Evolutionary conservation across 2,329 filamentous ascomycete species (phyloP), one percentile per base, ranked within the genome.

Genomic region (Coniochaeta prunicola): DNA sequence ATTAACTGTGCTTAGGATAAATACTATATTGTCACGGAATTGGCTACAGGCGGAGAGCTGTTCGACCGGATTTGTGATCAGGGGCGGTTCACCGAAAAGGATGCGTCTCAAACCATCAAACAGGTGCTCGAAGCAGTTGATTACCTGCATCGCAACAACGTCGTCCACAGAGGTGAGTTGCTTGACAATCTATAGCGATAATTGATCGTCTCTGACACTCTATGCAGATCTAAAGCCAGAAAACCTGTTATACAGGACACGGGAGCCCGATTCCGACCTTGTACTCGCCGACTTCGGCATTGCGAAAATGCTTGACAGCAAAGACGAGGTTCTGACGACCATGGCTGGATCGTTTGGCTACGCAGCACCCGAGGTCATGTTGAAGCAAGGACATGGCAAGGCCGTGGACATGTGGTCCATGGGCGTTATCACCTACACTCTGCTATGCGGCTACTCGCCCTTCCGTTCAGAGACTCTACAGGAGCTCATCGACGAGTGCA

Each of bases 311-410:
- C 84, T 99, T 36, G 92, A 96, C 70, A 90, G 82, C 65, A 90
- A 92, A 66, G 87, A 92, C 64, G 92, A 96, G 69, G 91, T 96
- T 50, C 84, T 99, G 63, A 97, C 92, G 65, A 97, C 92, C 57
- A 99, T 99, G 94, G 94, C 94, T 48, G 94, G 94, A 48, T 97
- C 94, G 0, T 97, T 99, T 70, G 94, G 94, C 58, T 99, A 99
- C 69, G 94, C 94, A 21, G 94, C 94, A 1, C 94, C 94, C 9
- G 94, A 99, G 74, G 92, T 99, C 60, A 99, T 99, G 94, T 81
- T 96, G 64, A 97, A 97, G 80, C 87, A 91, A 70, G 94, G 94
- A 21, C 96, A 99, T 72, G 94, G 94, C 71, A 99, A 97, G 76
- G 91, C 94, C 4, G 94, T 97, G 34, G 94, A 99, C 71, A 96